phyloP scores from a whole-genome alignment of 352 stramenopile genomes.

The Pythium dissimile region DNA sequence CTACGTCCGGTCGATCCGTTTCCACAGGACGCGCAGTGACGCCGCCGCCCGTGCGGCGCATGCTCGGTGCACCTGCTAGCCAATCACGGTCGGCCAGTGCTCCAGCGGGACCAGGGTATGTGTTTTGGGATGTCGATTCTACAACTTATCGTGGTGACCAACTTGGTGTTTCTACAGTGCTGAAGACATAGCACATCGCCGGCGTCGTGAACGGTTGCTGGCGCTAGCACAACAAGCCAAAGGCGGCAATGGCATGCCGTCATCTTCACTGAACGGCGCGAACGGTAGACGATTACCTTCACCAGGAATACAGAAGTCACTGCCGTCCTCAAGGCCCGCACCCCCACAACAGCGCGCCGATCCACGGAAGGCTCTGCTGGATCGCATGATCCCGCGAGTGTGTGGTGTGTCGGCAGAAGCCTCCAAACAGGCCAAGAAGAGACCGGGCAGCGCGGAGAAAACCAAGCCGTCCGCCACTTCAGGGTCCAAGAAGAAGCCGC shows the following conservation, averaged over 20 bases:
- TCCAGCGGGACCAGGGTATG: constrained; percentile 8
- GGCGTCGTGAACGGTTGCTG: constrained; percentile 16
- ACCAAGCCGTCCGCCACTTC: constrained; percentile 1
- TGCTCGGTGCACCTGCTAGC: background rate
- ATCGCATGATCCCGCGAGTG: constrained; percentile 81
- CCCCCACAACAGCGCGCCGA: constrained; percentile 11
- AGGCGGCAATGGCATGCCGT: background rate
- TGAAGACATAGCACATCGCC: constrained; percentile 8
- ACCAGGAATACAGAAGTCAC: constrained; percentile 17
- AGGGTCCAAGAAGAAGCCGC: constrained; percentile 35
- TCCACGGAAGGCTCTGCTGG: constrained; percentile 62
- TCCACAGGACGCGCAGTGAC: constrained; percentile 3
- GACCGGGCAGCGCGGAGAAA: background rate
- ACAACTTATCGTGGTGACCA: too few relatives aligned
- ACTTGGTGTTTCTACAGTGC: constrained; percentile 5
- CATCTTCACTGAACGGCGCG: constrained; percentile 12
- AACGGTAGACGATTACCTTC: constrained; percentile 15
- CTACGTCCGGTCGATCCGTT: constrained; percentile 1
- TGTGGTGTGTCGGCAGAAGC: constrained; percentile 37
- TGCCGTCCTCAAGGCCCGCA: constrained; percentile 6
- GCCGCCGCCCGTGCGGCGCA: constrained; percentile 15
- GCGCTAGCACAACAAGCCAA: constrained; percentile 16
- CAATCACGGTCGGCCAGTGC: constrained; percentile 1
- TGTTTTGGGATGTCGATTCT: too few relatives aligned
- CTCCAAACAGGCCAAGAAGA: constrained; percentile 15